Evolutionary conservation across 495 filamentous ascomycete species (phyloP).

Genomic region (Xylaria telfairii): DNA sequence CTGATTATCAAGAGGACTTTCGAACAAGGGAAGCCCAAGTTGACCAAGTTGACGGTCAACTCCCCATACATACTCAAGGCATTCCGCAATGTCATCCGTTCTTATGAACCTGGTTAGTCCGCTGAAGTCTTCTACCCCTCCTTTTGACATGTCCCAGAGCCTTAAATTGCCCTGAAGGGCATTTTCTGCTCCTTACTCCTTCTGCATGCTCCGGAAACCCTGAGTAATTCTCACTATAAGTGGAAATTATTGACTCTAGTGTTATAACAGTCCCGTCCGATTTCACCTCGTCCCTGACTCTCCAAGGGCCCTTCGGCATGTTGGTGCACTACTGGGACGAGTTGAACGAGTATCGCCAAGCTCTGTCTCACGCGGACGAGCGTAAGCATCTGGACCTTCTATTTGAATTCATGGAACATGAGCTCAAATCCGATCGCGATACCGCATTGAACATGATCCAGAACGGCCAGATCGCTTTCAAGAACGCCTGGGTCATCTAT

Average conservation of each 20-base stretch:
- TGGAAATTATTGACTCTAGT: no score
- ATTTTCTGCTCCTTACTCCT: no score
- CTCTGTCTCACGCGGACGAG: conserved; percentile 33
- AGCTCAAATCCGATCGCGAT: conserved; percentile 38
- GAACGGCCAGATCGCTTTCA: conserved; percentile 39
- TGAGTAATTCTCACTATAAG: no score
- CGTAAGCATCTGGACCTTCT: conserved; percentile 43
- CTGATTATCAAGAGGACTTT: conserved; percentile 43
- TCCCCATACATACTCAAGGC: conserved; percentile 49
- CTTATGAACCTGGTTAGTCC: conserved; percentile 45
- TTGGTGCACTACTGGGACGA: conserved; percentile 43
- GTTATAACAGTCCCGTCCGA: conserved; percentile 46
- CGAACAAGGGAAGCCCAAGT: conserved; percentile 35
- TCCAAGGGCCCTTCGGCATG: conserved; percentile 38
- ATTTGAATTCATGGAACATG: conserved; percentile 43
- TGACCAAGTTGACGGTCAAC: conserved; percentile 48
- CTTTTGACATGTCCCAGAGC: no score
- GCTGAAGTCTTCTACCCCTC: no score
- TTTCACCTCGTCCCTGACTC: conserved; percentile 39
- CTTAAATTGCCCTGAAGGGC: no score
- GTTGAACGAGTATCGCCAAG: conserved; percentile 36
- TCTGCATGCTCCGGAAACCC: no score
- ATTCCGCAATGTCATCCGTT: conserved; percentile 44
- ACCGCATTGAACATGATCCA: conserved; percentile 34
- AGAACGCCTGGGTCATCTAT: conserved; percentile 46